Evolutionary conservation across 257 asterid genomes (phyloP).

Genomic region (Paulownia fortunei): DNA sequence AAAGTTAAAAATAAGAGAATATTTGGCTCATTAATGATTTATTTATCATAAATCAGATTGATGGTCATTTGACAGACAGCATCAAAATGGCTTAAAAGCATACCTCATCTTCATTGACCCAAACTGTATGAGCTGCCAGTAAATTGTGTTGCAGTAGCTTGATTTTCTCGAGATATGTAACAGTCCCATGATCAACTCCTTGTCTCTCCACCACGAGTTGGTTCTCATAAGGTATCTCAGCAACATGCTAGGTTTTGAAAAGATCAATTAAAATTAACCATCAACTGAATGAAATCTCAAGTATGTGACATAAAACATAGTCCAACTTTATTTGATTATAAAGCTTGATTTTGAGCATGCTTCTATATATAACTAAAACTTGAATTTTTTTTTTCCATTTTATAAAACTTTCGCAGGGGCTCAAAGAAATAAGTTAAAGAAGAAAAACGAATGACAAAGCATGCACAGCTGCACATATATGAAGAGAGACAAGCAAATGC

Average conservation of each 20-base stretch:
- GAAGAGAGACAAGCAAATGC: background rate
- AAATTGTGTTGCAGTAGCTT: conserved; percentile 61
- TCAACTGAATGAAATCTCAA: background rate
- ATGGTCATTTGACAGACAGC: background rate
- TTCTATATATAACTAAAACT: background rate
- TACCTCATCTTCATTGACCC: conserved; percentile 77
- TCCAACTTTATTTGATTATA: background rate
- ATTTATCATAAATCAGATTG: background rate
- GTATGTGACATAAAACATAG: background rate
- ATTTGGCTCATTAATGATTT: background rate
- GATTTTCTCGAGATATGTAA: conserved; percentile 68
- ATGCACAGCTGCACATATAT: background rate
- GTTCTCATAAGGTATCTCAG: conserved; percentile 85
- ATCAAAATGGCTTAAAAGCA: conserved; percentile 1
- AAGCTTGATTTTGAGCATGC: background rate
- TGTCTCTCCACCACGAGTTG: conserved; percentile 59
- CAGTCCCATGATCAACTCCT: conserved; percentile 77
- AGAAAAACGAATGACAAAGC: background rate
- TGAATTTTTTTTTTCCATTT: background rate
- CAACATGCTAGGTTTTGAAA: conserved; percentile 62
- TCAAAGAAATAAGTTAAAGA: background rate
- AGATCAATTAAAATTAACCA: background rate
- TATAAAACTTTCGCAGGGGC: background rate
- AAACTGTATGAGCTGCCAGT: conserved; percentile 85
- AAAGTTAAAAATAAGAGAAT: background rate